Percentiles rank a stretch among this genome's conserved stretches.
phyloP scores from a whole-genome alignment of 768 basidiomycete species.

The Xanthoconium purpureum region DNA sequence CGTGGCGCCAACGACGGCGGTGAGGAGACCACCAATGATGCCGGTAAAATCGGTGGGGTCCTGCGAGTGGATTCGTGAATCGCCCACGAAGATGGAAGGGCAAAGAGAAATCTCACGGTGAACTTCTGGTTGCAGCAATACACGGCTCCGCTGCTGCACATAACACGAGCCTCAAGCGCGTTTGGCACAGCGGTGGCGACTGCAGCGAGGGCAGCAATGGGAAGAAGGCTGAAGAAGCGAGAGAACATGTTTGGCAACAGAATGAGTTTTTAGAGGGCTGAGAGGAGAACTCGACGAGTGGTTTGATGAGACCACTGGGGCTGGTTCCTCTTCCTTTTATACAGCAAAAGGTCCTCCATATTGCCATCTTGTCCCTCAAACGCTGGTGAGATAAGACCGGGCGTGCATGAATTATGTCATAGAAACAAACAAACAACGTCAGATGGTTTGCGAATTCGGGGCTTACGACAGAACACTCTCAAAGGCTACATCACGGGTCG shows the following conservation, averaged over 20 bases:
- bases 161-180: too few species aligned
- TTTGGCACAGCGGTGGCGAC: not conserved
- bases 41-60: not conserved
- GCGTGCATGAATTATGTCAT: not conserved
- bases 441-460: too few species aligned
- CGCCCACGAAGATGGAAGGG: too few species aligned
- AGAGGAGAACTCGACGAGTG: not conserved
- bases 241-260: not conserved
- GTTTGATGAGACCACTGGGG: not conserved
- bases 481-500: too few species aligned
- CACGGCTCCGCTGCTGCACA: too few species aligned
- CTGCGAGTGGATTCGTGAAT: not conserved
- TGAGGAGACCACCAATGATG: not conserved
- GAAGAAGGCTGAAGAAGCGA: not conserved
- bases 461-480: too few species aligned
- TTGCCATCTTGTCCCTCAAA: not conserved
- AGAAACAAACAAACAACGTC: not conserved
- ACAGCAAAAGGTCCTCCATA: not conserved
- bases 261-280: not conserved
- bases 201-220: not conserved
- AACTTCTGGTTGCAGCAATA: too few species aligned
- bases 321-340: not conserved
- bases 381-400: not conserved
- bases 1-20: not conserved
- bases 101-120: too few species aligned